Evolutionary conservation across 768 basidiomycete species (phyloP).

Genomic region (Suillus brevipes): DNA sequence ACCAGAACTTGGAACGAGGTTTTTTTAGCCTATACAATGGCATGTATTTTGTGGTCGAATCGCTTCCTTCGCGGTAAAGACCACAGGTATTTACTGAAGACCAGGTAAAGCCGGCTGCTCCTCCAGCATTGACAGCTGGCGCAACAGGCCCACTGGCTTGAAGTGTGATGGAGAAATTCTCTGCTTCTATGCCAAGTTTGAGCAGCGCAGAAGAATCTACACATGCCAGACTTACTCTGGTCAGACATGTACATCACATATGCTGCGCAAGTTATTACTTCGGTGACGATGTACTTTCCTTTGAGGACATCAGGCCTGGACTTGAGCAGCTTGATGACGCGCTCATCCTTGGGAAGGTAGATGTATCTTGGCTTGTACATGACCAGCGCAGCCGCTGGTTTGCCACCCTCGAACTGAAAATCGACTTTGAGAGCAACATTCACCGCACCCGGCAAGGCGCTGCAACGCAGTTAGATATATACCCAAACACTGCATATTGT

Average conservation of each 20-base stretch:
- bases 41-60: conserved; percentile 19
- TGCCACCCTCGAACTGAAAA: conserved; percentile 34
- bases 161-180: conserved; percentile 26
- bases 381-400: conserved; percentile 34
- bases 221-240: conserved; percentile 17
- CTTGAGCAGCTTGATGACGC: not conserved
- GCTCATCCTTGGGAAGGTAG: conserved; percentile 15
- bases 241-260: conserved; percentile 35
- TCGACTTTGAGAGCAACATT: conserved; percentile 32
- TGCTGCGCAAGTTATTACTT: conserved; percentile 31
- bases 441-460: conserved; percentile 22
- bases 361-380: conserved; percentile 30
- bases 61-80: conserved; percentile 22
- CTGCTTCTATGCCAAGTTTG: conserved; percentile 17
- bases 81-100: conserved; percentile 16
- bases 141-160: conserved; percentile 12
- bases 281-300: conserved; percentile 37
- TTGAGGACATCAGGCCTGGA: conserved; percentile 12
- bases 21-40: conserved; percentile 28
- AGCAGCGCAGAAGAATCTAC: not conserved
- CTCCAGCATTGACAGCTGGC: conserved; percentile 13
- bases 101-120: conserved; percentile 15
- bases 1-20: not conserved
- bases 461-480: not conserved
- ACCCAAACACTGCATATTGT: not conserved